Percentiles rank a stretch among this genome's conserved stretches.
Evolutionary conservation across 2,329 filamentous ascomycete genomes (phyloP).

Genomic region (Xylaria sp.): DNA sequence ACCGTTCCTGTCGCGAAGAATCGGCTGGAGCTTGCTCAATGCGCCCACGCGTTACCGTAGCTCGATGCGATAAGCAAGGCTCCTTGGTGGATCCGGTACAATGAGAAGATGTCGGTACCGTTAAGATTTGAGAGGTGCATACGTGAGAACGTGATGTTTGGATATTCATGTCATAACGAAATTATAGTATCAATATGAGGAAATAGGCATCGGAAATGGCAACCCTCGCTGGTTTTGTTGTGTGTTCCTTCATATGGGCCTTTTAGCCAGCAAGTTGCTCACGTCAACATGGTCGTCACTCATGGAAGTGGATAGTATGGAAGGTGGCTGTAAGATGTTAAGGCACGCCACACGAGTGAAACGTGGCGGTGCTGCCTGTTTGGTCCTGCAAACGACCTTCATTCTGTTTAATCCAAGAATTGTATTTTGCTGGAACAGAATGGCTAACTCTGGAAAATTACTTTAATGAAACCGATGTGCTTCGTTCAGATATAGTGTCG

Average conservation of each 20-base stretch:
- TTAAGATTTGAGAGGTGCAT: slow-evolving; percentile 4
- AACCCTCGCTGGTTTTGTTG: slow-evolving; percentile 9
- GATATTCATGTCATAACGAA: slow-evolving; percentile 5
- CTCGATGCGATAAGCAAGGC: slow-evolving; percentile 13
- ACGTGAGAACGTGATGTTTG: background rate
- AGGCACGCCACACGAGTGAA: slow-evolving; percentile 15
- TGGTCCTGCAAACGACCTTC: background rate
- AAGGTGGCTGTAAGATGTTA: slow-evolving; percentile 1
- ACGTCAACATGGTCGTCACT: slow-evolving; percentile 35
- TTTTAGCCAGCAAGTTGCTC: slow-evolving; percentile 40
- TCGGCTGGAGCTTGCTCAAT: background rate
- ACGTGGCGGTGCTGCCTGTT: slow-evolving; percentile 28
- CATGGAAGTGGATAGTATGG: slow-evolving; percentile 30
- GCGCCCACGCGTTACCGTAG: background rate
- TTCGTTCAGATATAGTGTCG: background rate
- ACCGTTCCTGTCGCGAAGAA: background rate
- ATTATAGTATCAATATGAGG: background rate
- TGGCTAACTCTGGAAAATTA: background rate
- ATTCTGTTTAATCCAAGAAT: background rate
- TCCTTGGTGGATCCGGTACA: background rate
- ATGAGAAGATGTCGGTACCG: background rate
- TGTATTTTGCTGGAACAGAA: background rate
- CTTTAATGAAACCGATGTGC: background rate
- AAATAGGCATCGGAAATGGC: background rate
- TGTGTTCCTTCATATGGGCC: slow-evolving; percentile 8